These are phyloP conservation scores for Aspergillus conjunctus DNA, from an alignment of 495 filamentous ascomycete species.

Conservation along the genomic window DNA sequence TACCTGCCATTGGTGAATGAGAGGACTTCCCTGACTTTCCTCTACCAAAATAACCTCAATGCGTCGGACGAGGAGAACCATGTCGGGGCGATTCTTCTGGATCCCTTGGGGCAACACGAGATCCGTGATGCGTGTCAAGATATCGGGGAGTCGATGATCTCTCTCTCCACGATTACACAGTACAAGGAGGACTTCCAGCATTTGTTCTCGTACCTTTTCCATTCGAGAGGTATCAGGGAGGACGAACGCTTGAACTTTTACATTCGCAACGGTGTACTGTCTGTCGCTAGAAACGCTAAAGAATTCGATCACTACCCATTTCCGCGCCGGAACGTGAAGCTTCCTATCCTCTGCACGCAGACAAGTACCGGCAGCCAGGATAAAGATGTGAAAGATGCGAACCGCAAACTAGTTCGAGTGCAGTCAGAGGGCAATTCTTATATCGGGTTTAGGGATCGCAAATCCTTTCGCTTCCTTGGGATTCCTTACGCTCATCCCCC, in stretches of 20 bases:
- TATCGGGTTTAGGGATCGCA: constrained; percentile 46
- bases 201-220: constrained; percentile 42
- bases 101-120: constrained; percentile 31
- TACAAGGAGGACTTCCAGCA: constrained; percentile 39
- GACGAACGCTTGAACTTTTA: constrained; percentile 20
- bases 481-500: constrained; percentile 49
- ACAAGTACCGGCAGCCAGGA: constrained; percentile 27
- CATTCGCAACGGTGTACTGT: constrained; percentile 37
- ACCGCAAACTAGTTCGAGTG: constrained; percentile 28
- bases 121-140: constrained; percentile 41
- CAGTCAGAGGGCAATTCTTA: constrained; percentile 43
- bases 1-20: constrained; percentile 30
- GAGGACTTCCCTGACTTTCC: constrained; percentile 42
- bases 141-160: constrained; percentile 45
- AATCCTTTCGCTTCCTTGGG: constrained; percentile 52
- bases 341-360: constrained; percentile 49
- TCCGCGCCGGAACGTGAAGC: constrained; percentile 21
- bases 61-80: constrained; percentile 48
- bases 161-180: constrained; percentile 34
- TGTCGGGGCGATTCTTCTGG: constrained; percentile 45
- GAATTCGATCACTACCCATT: constrained; percentile 23
- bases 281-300: constrained; percentile 18
- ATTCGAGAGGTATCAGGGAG: constrained; percentile 17
- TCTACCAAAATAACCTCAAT: constrained; percentile 54
- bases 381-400: constrained; percentile 20